phyloP scores from a whole-genome alignment of 2,329 filamentous ascomycete genomes.

The Colletotrichum abscissum region DNA sequence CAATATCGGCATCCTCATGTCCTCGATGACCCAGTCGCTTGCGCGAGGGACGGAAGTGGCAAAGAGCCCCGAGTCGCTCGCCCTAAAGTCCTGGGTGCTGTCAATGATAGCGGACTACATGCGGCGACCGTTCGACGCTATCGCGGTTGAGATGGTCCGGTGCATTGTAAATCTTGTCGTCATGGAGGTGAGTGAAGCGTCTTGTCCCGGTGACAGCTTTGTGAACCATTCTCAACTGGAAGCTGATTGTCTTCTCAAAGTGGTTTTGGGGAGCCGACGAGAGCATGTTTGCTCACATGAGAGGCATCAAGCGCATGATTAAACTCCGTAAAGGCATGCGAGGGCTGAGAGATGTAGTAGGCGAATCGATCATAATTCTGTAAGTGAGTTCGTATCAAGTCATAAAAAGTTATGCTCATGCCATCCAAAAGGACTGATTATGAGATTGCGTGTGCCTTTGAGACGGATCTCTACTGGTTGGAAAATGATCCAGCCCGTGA shows the following conservation, averaged over 20 bases:
- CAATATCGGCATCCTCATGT: conserved; percentile 43
- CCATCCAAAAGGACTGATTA: conserved; percentile 41
- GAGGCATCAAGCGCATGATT: conserved; percentile 45
- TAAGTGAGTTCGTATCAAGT: background rate
- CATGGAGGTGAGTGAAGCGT: conserved; percentile 40
- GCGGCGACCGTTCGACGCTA: conserved; percentile 31
- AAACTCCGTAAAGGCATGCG: conserved; percentile 40
- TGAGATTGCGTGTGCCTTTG: conserved; percentile 44
- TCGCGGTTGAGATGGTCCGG: conserved; percentile 42
- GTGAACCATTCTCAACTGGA: background rate
- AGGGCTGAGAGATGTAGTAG: conserved; percentile 41
- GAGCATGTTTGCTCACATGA: conserved; percentile 45
- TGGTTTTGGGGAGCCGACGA: conserved; percentile 43
- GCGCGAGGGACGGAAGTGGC: conserved; percentile 36
- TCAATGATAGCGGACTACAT: conserved; percentile 43
- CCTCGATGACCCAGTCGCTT: conserved; percentile 43
- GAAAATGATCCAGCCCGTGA: conserved; percentile 30
- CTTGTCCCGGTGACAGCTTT: background rate
- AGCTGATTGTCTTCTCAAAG: background rate
- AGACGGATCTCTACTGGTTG: conserved; percentile 43
- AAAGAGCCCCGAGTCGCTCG: conserved; percentile 41
- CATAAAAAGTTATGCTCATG: too few species aligned
- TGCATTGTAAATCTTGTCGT: conserved; percentile 44
- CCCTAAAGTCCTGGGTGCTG: conserved; percentile 41
- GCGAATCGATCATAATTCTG: conserved; percentile 36